Percentiles rank a stretch among this genome's conserved stretches.
phyloP scores from a whole-genome alignment of 208 protist species.

The Acanthamoeba royreba region DNA sequence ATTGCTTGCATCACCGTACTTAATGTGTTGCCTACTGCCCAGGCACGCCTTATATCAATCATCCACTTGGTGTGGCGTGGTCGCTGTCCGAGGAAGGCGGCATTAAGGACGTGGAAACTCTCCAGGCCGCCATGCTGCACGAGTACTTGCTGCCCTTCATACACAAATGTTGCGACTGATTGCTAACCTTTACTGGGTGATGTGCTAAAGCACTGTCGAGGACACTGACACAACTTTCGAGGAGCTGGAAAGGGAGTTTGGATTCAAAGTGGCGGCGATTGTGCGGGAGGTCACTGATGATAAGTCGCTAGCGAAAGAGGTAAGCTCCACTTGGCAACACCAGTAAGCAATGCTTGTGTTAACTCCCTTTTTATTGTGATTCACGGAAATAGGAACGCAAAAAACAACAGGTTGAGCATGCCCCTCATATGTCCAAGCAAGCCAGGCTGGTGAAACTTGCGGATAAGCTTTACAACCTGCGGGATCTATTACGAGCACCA shows the following conservation, averaged over 20 bases:
- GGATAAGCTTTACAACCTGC: slow-evolving; percentile 65
- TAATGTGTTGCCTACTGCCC: not conserved
- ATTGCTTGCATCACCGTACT: not conserved
- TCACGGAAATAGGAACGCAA: slow-evolving; percentile 38
- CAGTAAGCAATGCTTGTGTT: too few species aligned
- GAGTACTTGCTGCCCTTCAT: slow-evolving; percentile 35
- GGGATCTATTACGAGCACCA: slow-evolving; percentile 28
- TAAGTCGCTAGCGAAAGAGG: slow-evolving; percentile 59
- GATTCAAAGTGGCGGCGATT: not conserved
- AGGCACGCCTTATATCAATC: slow-evolving; percentile 63
- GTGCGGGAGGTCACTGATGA: slow-evolving; percentile 69
- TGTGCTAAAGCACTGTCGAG: not conserved
- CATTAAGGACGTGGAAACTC: slow-evolving; percentile 11
- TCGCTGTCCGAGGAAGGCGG: slow-evolving; percentile 37
- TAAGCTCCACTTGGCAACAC: too few species aligned
- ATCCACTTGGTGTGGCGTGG: slow-evolving; percentile 66
- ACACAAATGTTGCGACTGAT: too few species aligned
- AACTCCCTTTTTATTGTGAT: not conserved
- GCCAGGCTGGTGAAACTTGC: slow-evolving; percentile 61
- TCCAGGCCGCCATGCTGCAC: slow-evolving; percentile 66
- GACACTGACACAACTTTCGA: slow-evolving; percentile 62
- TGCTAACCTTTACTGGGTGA: too few species aligned
- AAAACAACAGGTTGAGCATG: slow-evolving; percentile 55
- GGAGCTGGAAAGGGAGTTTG: slow-evolving; percentile 55
- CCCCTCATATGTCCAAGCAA: slow-evolving; percentile 26